Base-by-base conservation (phyloP, 768 basidiomycete genomes). In the Mrakia gelida region DNA sequence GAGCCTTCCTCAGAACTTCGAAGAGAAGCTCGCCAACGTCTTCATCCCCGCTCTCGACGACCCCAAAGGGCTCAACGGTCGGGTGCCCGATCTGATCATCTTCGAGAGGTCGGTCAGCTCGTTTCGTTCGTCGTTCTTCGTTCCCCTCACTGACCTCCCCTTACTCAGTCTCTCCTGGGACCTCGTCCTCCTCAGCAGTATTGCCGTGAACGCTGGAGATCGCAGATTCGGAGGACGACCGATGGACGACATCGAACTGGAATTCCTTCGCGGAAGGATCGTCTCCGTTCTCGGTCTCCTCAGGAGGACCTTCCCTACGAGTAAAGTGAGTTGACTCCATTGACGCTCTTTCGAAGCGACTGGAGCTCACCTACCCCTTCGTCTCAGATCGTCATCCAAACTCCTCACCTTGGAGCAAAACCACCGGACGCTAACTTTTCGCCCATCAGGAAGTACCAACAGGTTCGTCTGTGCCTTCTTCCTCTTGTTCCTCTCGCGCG, bases 81-180 rank as follows among this genome's bases (percentile, higher is more conserved):
- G 77, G 2, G 34, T 13, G 0, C 77, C 77, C 0, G 77, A 78
- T 43, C 72, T 78, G 0, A 78, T 78, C 65, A 75, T 78, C 52
- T 78, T 78, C 23, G 77, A 78, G 52, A 73, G 71, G 77, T 78
- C 11, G 23, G 75, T n/a, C 38, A 3, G 38, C 38, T 38, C 54
- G 8, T 16, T 28, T 26, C 38, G 1, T 16, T 41, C 38, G 38
- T 52, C 28, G 1, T 70, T 54, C 68, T 28, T 38, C 13, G 16
- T 21, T 38, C 38, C 38, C 38, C 38, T 38, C 8, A 8, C 38
- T 38, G 4, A 38, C 38, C 38, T 2, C 15, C 9, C 41, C 11
- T 43, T 56, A 10, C 45, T 45, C 62, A 78, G 77, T 15, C 54
- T 78, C 0, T 78, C 77, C 1, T 78, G 77, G 77, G 77, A 78